Evolutionary conservation across 805 yeast genomes (phyloP), one percentile per base, ranked within the genome.

Genomic region (Nematodospora valgi): DNA sequence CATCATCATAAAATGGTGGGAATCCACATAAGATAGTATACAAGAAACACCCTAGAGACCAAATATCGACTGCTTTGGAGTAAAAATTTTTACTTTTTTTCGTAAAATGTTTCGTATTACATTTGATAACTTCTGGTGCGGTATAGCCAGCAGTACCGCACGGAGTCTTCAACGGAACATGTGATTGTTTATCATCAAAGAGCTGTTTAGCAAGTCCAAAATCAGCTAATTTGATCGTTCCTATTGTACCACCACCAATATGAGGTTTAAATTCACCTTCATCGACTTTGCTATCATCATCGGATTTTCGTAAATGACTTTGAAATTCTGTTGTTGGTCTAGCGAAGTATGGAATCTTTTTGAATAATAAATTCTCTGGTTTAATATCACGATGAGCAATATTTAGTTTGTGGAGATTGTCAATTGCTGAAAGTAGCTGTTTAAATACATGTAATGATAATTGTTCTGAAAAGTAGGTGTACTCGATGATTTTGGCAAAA

Each of bases 331-430:
- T 51, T 38, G 14, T 70, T 43, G 54, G 22, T 13, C 77, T 52
- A 3, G 74, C 72, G 5, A 62, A 43, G 35, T 64, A 59, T 2
- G 71, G 70, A 18, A 72, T 73, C 1, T 80, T 82, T 28, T 72
- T 68, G 53, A 81, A 85, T 27, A 84, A 59, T 30, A 84, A 59
- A 53, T 84, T 84, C 46, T 84, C 94, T 1, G 94, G 94, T 57
- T 84, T 84, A 49, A 84, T 83, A 54, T 84, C 94, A 27, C 94
- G 64, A 55, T 84, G 94, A 16, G 83, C 94, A 11, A 80, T 72
- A 41, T 76, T 82, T 36, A 80, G 80, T 28, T 55, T 53, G 51
- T 84, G 94, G 32, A 85, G 61, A 53, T 82, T 79, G 30, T 82
- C 73, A 15, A 84, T 72, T 1, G 91, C 82, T 31, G 73, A 66